Percentiles rank a stretch among this genome's conserved stretches.
These are phyloP conservation scores for Penicillium chermesinum DNA, from an alignment of 495 filamentous ascomycete genomes.

Conservation along the genomic window DNA sequence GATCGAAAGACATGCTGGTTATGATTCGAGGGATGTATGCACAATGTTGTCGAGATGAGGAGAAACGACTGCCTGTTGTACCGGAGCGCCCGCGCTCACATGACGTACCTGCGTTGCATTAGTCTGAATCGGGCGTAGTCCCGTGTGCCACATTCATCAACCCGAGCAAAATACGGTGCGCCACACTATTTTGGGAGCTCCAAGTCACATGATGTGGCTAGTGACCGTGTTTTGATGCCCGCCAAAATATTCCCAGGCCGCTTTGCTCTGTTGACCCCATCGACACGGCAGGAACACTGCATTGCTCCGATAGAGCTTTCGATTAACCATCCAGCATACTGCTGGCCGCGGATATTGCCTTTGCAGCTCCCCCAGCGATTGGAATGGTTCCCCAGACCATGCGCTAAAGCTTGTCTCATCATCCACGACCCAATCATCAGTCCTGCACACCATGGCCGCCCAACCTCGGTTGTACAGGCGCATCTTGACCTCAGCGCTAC, in stretches of 20 bases:
- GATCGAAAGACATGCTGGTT: constrained; percentile 81
- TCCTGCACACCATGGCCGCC: constrained; percentile 42
- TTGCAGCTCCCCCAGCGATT: constrained; percentile 11
- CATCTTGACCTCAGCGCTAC: constrained; percentile 82
- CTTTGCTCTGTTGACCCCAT: not conserved
- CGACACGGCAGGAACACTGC: not conserved
- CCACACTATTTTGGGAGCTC: not conserved
- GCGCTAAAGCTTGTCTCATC: constrained; percentile 28
- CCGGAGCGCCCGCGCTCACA: constrained; percentile 30
- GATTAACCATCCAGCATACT: constrained; percentile 4
- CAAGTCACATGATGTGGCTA: not conserved
- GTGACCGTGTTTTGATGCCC: not conserved
- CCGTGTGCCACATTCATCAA: not conserved
- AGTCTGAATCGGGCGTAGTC: constrained; percentile 7
- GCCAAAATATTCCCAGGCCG: not conserved
- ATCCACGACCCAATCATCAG: constrained; percentile 22
- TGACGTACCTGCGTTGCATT: constrained; percentile 26
- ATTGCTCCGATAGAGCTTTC: not conserved
- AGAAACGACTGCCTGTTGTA: constrained; percentile 14
- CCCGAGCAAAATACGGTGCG: not conserved
- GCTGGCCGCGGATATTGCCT: not conserved
- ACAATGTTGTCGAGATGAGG: constrained; percentile 2
- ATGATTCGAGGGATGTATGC: constrained; percentile 3
- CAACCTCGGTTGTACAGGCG: constrained; percentile 68
- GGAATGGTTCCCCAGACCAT: constrained; percentile 27